Evolutionary conservation across 495 filamentous ascomycete genomes (phyloP).

Genomic region (Aspergillus kassunensis): DNA sequence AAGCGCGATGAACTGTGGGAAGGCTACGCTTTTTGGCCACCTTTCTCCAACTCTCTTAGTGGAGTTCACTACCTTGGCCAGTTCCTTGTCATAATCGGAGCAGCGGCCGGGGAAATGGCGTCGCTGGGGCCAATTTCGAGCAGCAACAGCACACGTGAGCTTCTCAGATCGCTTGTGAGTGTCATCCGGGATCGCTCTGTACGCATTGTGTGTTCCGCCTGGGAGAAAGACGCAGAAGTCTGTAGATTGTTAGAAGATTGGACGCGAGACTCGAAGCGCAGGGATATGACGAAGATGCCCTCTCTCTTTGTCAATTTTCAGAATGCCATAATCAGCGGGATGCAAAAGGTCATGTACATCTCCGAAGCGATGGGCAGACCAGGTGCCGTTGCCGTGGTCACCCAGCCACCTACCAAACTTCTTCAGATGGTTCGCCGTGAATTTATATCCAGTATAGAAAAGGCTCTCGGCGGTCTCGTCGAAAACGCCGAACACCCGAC

Average conservation of each 20-base stretch:
- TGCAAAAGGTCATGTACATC: slow-evolving; percentile 94
- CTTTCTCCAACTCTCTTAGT: slow-evolving; percentile 82
- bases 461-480: slow-evolving; percentile 86
- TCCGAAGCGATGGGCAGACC: slow-evolving; percentile 72
- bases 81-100: slow-evolving; percentile 74
- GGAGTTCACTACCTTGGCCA: slow-evolving; percentile 81
- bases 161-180: slow-evolving; percentile 66
- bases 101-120: slow-evolving; percentile 83
- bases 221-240: slow-evolving; percentile 84
- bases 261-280: slow-evolving; percentile 71
- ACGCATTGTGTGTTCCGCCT: slow-evolving; percentile 73
- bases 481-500: slow-evolving; percentile 82
- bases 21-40: slow-evolving; percentile 95
- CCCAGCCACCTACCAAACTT: slow-evolving; percentile 76
- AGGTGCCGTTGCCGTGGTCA: slow-evolving; percentile 67
- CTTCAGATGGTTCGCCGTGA: slow-evolving; percentile 79
- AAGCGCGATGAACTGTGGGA: slow-evolving; percentile 80
- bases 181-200: slow-evolving; percentile 79
- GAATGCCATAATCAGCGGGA: slow-evolving; percentile 65
- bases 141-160: slow-evolving; percentile 55
- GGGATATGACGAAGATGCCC: slow-evolving; percentile 89
- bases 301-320: slow-evolving; percentile 76
- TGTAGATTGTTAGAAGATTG: slow-evolving; percentile 90
- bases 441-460: slow-evolving; percentile 89
- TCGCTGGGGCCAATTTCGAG: slow-evolving; percentile 60